A percentile compares a stretch with the other conserved stretches of the same genome.
Evolutionary conservation across 2,329 filamentous ascomycete species (phyloP).

Genomic region (Cladobotryum mycophilum): DNA sequence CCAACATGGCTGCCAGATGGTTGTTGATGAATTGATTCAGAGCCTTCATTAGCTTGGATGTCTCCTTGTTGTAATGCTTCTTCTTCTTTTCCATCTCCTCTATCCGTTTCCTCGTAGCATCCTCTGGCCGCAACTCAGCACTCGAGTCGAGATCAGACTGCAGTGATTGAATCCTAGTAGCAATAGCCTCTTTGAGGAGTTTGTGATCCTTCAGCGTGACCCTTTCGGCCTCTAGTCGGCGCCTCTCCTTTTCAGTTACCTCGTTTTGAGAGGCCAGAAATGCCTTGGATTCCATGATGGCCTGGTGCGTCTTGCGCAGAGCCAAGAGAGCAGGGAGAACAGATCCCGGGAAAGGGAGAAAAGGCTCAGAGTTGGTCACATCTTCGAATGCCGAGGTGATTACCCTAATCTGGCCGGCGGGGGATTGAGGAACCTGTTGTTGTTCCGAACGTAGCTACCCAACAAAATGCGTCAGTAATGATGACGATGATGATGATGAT

Average conservation of each 20-base stretch:
- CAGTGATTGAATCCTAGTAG: constrained; percentile 53
- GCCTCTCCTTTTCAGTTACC: constrained; percentile 37
- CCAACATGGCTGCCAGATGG: constrained; percentile 67
- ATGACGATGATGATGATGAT: too few species aligned
- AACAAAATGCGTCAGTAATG: background rate
- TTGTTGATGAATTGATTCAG: constrained; percentile 66
- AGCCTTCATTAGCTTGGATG: constrained; percentile 53
- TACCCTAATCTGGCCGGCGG: constrained; percentile 30
- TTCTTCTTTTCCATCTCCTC: constrained; percentile 54
- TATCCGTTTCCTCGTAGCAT: constrained; percentile 58
- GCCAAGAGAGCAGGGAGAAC: constrained; percentile 66
- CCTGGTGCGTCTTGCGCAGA: constrained; percentile 58
- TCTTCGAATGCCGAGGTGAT: constrained; percentile 62
- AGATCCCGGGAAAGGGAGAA: constrained; percentile 61
- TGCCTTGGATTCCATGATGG: constrained; percentile 56
- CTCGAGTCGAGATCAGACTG: constrained; percentile 50
- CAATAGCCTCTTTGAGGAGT: constrained; percentile 46
- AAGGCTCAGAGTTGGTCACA: constrained; percentile 55
- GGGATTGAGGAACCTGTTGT: constrained; percentile 19
- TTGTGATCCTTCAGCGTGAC: constrained; percentile 48
- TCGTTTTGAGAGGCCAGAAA: constrained; percentile 45
- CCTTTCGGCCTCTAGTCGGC: constrained; percentile 45
- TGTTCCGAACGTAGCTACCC: constrained; percentile 23
- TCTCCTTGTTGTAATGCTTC: constrained; percentile 54
- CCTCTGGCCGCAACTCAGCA: constrained; percentile 51